phyloP scores from a whole-genome alignment of 805 yeast genomes.

The Sugiyamaella floridensis region DNA sequence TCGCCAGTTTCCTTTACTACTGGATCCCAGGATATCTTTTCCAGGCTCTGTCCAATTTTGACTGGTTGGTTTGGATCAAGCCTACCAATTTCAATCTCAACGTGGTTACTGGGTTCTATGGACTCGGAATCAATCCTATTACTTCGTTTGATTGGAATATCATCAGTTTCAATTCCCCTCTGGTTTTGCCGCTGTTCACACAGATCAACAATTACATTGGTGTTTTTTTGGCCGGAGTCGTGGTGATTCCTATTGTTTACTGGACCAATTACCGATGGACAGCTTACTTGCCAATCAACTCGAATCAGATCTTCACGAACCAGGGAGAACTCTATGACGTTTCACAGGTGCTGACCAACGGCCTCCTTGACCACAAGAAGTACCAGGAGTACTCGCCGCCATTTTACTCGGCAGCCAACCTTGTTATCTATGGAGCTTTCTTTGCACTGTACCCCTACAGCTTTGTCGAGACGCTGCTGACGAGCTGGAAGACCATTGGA shows the following conservation, averaged over 20 bases:
- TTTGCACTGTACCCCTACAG: constrained; percentile 53
- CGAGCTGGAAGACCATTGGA: constrained; percentile 13
- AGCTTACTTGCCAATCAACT: constrained; percentile 53
- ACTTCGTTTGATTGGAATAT: constrained; percentile 42
- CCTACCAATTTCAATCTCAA: constrained; percentile 51
- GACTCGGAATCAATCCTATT: constrained; percentile 41
- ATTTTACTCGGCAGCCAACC: constrained; percentile 48
- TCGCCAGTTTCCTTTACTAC: constrained; percentile 46
- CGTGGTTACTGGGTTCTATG: constrained; percentile 54
- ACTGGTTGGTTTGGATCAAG: constrained; percentile 55
- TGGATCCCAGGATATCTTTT: constrained; percentile 67
- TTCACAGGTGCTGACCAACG: constrained; percentile 37
- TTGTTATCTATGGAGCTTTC: constrained; percentile 44
- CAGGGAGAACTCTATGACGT: constrained; percentile 45
- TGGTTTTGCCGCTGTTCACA: constrained; percentile 41
- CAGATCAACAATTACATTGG: constrained; percentile 31
- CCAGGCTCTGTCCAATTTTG: constrained; percentile 54
- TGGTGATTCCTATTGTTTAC: constrained; percentile 42
- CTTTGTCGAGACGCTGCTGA: constrained; percentile 34
- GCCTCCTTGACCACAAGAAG: constrained; percentile 38
- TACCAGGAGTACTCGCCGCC: constrained; percentile 63
- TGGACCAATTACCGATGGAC: constrained; percentile 53
- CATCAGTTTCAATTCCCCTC: constrained; percentile 26
- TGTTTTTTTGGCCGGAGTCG: constrained; percentile 41
- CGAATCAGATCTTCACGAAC: constrained; percentile 47